Base-by-base conservation (phyloP, 2,329 filamentous ascomycete genomes). In the Kalaharituber pfeilii region DNA sequence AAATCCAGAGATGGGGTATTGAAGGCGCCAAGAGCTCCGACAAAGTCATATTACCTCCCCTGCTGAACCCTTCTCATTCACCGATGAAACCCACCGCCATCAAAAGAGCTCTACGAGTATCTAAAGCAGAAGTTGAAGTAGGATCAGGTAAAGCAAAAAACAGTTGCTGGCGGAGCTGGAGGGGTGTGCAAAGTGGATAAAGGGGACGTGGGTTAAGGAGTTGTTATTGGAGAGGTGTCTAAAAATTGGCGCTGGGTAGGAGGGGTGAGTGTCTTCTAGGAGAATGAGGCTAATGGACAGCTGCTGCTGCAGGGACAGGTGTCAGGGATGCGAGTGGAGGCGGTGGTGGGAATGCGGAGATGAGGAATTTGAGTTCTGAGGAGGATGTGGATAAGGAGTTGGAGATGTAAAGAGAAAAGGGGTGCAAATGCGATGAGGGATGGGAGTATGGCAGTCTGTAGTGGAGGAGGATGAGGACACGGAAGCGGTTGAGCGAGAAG, bases 141-240 rank as follows among this genome's bases (percentile, higher is more conserved):
- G 82, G 81, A 81, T 1, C 75, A 80, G 60, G 75, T 79, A 56
- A 81, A 88, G 51, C 72, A n/a, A 73, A 55, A 79, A 83, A 52
- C 68, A 72, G 36, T 71, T 91, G 51, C 75, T 75, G 62, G 72
- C 71, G 53, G 80, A 87, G 66, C 78, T 80, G 60, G 78, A 80
- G 59, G 70, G 71, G 44, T 75, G 82, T 67, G 83, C 89, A 66
- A 76, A 77, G 30, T 63, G 73, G 11, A 80, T 82, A 67, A 78
- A 78, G 66, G 74, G 79, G 58, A 82, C 86, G 65, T 91, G 85
- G 85, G 70, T 79, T 13, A 89, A 89, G 68, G 84, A 91, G 68
- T 74, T 85, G 27, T 68, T 89, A 18, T 68, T 91, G n/a, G 78
- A 85, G 55, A 84, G 86, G 64, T 75, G 82, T 28, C 74, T 86